Base-by-base conservation (phyloP, 2,329 filamentous ascomycete genomes). In the Diaporthe nobilis region DNA sequence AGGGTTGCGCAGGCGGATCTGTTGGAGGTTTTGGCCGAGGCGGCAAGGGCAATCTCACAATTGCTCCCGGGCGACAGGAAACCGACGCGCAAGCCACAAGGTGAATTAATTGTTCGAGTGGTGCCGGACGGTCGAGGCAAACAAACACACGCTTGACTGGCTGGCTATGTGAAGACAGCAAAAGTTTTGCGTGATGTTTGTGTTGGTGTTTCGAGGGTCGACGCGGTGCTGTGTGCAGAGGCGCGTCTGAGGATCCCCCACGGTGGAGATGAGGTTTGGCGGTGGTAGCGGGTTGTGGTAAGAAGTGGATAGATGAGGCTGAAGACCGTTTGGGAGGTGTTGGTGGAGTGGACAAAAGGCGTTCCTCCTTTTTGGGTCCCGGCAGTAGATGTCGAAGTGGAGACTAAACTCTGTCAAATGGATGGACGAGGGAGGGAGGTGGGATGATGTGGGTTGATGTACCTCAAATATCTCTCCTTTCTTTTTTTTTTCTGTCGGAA, bases 251-350 rank as follows among this genome's bases (percentile, higher is more conserved):
- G 61, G 61, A 61, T 58, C 63, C 72, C 73, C 71, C 68, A 60
- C 61, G 70, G 70, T 77, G 75, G 75, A 73, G 75, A 72, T 75
- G 49, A 37, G 73, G 42, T 68, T 49, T 70, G 72, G 57, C 61
- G 57, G 68, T 58, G 57, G 75, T 71, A 74, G 65, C 61, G 55
- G 61, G 75, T 73, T 58, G 76, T 73, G 68, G 75, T 76, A 73
- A 75, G 74, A 67, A 74, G 76, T 77, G 76, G 76, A 77, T 77
- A 77, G 74, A 75, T 77, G 76, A 77, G 76, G 76, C 76, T 77
- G 72, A 77, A 74, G 74, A 74, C 75, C 65, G 76, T 76, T 76
- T 77, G 75, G 71, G 61, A 63, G 55, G 58, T 75, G 76, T 75
- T 76, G 75, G 76, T 77, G 76, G 76, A 76, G 76, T 74, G 76